Evolutionary conservation across 495 filamentous ascomycete genomes (phyloP).

Genomic region (Aspergillus cristatus): DNA sequence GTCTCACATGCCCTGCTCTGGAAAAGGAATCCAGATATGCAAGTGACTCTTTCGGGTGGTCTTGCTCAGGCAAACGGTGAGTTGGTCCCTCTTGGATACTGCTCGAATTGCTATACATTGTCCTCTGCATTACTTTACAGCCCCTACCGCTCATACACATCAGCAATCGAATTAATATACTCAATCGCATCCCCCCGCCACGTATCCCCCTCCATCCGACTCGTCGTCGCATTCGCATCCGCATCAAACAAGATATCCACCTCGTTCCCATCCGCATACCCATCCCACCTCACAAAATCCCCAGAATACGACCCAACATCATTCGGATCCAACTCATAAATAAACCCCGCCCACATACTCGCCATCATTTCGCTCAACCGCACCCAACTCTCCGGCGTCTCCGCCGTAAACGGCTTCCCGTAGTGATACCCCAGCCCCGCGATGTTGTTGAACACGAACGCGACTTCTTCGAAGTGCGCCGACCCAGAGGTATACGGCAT

Average conservation of each 20-base stretch:
- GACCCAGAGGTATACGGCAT: conserved; percentile 26
- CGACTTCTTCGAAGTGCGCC: conserved; percentile 53
- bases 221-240: conserved; percentile 41
- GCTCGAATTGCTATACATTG: too few relatives aligned
- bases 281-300: conserved; percentile 32
- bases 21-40: too few relatives aligned
- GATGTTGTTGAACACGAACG: conserved; percentile 53
- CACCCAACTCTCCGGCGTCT: conserved; percentile 33
- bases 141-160: conserved; percentile 15
- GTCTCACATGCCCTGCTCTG: too few relatives aligned
- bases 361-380: conserved; percentile 44
- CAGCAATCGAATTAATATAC: conserved; percentile 22
- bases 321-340: conserved; percentile 41
- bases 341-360: conserved; percentile 45
- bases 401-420: conserved; percentile 36
- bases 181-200: conserved; percentile 38
- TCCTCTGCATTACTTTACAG: too few relatives aligned
- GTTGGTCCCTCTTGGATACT: too few relatives aligned
- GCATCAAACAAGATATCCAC: conserved; percentile 39
- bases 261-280: conserved; percentile 29
- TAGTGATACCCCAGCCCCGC: conserved; percentile 40
- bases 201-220: conserved; percentile 38
- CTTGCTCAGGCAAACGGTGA: too few relatives aligned
- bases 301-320: conserved; percentile 15
- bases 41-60: too few relatives aligned